Evolutionary conservation across 2,329 filamentous ascomycete genomes (phyloP).

Genomic region (Whalleya microplaca): DNA sequence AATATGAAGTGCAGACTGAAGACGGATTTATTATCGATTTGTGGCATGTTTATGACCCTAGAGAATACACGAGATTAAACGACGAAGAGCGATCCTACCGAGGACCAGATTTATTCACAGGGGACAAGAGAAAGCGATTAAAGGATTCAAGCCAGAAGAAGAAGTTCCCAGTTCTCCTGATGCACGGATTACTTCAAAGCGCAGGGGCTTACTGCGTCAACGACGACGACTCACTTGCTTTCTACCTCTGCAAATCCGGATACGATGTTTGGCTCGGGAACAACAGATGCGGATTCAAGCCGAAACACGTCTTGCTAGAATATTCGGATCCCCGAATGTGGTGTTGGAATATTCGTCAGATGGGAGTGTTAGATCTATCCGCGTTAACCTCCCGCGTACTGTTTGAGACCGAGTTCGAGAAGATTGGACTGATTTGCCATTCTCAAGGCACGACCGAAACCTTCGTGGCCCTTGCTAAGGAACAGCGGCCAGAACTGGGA

Average conservation of each 20-base stretch:
- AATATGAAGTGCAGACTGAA: slow-evolving; percentile 85
- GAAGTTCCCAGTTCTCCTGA: slow-evolving; percentile 82
- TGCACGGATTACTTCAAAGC: slow-evolving; percentile 88
- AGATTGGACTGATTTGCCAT: slow-evolving; percentile 82
- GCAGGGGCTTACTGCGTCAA: slow-evolving; percentile 88
- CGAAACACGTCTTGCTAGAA: slow-evolving; percentile 72
- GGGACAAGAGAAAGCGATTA: slow-evolving; percentile 41
- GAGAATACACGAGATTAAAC: slow-evolving; percentile 63
- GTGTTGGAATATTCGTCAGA: slow-evolving; percentile 94
- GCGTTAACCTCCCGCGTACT: slow-evolving; percentile 81
- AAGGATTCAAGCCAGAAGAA: slow-evolving; percentile 48
- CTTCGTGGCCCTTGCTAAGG: slow-evolving; percentile 84
- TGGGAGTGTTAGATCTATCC: slow-evolving; percentile 87
- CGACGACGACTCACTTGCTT: slow-evolving; percentile 87
- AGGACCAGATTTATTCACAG: slow-evolving; percentile 66
- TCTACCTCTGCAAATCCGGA: slow-evolving; percentile 88
- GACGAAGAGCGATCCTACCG: slow-evolving; percentile 55
- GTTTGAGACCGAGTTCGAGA: slow-evolving; percentile 79
- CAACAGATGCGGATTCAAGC: slow-evolving; percentile 84
- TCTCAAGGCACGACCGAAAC: slow-evolving; percentile 91
- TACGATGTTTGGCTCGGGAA: slow-evolving; percentile 97
- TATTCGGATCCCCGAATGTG: slow-evolving; percentile 88
- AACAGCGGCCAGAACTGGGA: slow-evolving; percentile 84
- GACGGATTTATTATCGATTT: slow-evolving; percentile 90
- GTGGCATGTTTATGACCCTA: slow-evolving; percentile 88